Base-by-base conservation (phyloP, 139 green algal genomes). In the Chlorella sp. region DNA sequence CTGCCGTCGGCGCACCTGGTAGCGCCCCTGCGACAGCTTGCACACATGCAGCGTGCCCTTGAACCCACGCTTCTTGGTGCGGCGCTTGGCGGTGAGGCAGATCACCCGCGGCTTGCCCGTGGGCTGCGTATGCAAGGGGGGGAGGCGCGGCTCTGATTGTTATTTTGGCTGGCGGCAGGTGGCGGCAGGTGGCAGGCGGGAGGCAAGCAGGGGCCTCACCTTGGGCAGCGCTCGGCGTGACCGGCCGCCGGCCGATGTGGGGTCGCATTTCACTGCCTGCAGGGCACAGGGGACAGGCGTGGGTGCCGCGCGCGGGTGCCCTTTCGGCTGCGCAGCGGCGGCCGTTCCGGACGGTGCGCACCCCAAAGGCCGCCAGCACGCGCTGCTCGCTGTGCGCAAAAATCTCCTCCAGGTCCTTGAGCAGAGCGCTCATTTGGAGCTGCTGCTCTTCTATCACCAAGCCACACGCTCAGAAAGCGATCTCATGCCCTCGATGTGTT, bases 31-130 rank as follows among this genome's bases (percentile, higher is more conserved):
- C 26, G 37, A 36, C 28, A 73, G 37, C 86, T 95, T 95, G 84
- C 84, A 93, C 4, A 93, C 66, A 64, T 95, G 93, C 68, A 95
- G 82, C 26, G 90, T 92, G 39, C 89, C 89, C 81, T 92, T 94
- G 89, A 95, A 95, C 22, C 91, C 93, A 14, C 89, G 91, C 48
- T 85, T 83, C 60, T 86, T 89, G 61, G 57, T 85, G 81, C 93
- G 86, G 2, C 93, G 86, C 84, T 95, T 91, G 34, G 91, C 92
- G 7, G 93, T 95, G 19, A 95, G 39, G 90, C 92, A 95, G 26
- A 95, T 78, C 22, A 95, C 86, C 19, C 92, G 89, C 60, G 91
- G 75, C 85, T 94, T 95, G 83, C 90, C 90, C n/a, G 89, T 91
- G 12, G 92, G 66, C 90, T 93, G 88, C 86, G 42, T 15, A 26